A percentile compares a stretch with the other conserved stretches of the same genome.
Conservation (phyloP, 1,139 yeast species). For the Suhomyces panamericanus region DNA sequence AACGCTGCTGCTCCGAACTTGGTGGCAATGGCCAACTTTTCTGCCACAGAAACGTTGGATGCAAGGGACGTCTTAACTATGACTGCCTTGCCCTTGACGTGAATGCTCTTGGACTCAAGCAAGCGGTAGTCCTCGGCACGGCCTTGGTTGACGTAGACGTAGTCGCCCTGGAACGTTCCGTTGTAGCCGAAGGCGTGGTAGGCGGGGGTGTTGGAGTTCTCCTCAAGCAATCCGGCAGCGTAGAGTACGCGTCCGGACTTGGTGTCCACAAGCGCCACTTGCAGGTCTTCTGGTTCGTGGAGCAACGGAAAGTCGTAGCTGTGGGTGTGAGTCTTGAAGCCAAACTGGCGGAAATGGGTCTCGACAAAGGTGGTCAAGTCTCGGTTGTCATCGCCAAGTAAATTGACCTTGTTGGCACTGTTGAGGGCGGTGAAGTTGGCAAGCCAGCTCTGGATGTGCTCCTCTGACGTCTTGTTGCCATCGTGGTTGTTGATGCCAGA, state of each 20-base stretch:
- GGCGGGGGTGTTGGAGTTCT: conserved; percentile 36
- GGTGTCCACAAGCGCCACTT: conserved; percentile 25
- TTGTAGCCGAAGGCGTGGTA: conserved; percentile 33
- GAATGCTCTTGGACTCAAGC: conserved; percentile 22
- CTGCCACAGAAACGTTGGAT: conserved; percentile 23
- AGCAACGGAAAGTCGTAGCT: conserved; percentile 22
- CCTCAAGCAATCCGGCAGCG: conserved; percentile 29
- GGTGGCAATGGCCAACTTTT: conserved; percentile 32
- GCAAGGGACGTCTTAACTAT: conserved; percentile 25
- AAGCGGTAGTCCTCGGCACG: conserved; percentile 29
- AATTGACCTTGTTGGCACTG: conserved; percentile 20
- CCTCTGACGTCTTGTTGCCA: conserved; percentile 29
- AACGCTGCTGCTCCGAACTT: conserved; percentile 31
- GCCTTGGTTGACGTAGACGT: conserved; percentile 37
- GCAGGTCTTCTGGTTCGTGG: conserved; percentile 28
- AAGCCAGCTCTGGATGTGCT: conserved; percentile 29
- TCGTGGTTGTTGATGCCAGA: conserved; percentile 28
- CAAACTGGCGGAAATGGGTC: conserved; percentile 28
- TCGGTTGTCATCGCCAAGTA: conserved; percentile 30
- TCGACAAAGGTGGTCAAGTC: conserved; percentile 30
- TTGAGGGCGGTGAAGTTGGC: conserved; percentile 18
- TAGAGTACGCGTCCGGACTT: conserved; percentile 25
- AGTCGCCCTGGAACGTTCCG: conserved; percentile 29
- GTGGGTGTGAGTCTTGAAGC: conserved; percentile 26
- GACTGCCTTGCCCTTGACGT: conserved; percentile 29